Evolutionary conservation across 2,329 filamentous ascomycete species (phyloP), one percentile per base, ranked within the genome.

Genomic region (Fusarium torreyae): DNA sequence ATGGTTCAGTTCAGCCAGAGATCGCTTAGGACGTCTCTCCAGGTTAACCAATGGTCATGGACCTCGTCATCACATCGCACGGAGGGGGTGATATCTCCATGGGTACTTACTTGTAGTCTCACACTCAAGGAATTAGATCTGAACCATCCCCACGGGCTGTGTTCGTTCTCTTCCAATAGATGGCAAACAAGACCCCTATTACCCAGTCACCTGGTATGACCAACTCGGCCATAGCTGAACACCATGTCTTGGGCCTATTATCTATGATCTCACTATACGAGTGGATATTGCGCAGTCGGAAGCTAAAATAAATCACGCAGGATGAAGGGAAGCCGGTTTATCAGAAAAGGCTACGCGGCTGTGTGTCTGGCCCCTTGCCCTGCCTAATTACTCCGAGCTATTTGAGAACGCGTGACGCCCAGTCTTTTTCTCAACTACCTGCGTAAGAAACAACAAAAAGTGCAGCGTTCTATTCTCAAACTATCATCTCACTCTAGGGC

Each of bases 81-180:
- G 36, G 14, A 42, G 45, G 54, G 46, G 46, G 34, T 51, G 13
- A 2, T 24, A 18, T 22, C 13, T 40, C 24, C 13, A 36, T 57
- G 26, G 54, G 20, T 22, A 7, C 36, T 42, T 8, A 33, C n/a
- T 14, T 18, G 17, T 56, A 56, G 42, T 17, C 24, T 5, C 5
- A 13, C 26, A 26, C 42, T 63, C 34, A 34, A 56, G 11, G 7
- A 48, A 48, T 38, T 57, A 63, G 52, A 43, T 34, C 24, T 42
- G 46, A 53, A 40, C 28, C 54, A 57, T 33, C 38, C 17, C 34
- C 20, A 34, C 14, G 20, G 24, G 24, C 36, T 55, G 44, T 38
- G 20, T 62, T n/a, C 28, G 24, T 44, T 14, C 13, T 36, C 57
- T 48, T 26, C 60, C 60, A 63, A 63, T 57, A 48, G 31, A 14